Evolutionary conservation across 2,329 filamentous ascomycete species (phyloP), one percentile per base, ranked within the genome.

Genomic region (Diaporthe humulicola): DNA sequence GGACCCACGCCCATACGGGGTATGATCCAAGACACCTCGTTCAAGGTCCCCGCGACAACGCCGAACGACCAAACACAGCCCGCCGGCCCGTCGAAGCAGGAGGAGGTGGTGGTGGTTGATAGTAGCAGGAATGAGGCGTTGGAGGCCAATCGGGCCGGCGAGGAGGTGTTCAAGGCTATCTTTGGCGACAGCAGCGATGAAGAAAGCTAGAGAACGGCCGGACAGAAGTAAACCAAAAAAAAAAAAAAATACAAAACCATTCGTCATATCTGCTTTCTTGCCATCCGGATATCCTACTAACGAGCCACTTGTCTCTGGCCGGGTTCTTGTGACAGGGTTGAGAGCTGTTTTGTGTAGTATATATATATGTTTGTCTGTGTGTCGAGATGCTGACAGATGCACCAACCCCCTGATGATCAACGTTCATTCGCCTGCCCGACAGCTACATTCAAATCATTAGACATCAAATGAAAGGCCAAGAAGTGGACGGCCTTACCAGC

Each of bases 111-210:
- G 15, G 33, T 54, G 45, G 88, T 97, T 33, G 90, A 98, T 81
- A 89, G 92, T 0, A 93, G 95, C 77, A 90, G 87, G 77, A 98
- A 98, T 79, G 93, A 95, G 74, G 94, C 93, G 5, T 81, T 98
- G 14, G 94, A 97, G 80, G 92, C 90, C 0, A 88, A 92, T 79
- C 89, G 91, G 71, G 94, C 95, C 0, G 92, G 93, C 22, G 94
- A 96, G 66, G 94, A 94, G 57, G 92, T 98, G 0, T 95, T 98
- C 79, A 94, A 91, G 78, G 94, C 95, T n/a, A 95, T 98, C 40
- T 98, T 98, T 88, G 96, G 96, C 8, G 95, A 95, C 81, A 94
- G 94, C 80, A 93, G 93, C 77, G 93, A 95, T 78, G 80, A 81
- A 4, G 79, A 78, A 38, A 45, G 72, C 12, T 71, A 58, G 40